Base-by-base conservation (phyloP, 345 rosid genomes). In the Gossypium herbaceum region DNA sequence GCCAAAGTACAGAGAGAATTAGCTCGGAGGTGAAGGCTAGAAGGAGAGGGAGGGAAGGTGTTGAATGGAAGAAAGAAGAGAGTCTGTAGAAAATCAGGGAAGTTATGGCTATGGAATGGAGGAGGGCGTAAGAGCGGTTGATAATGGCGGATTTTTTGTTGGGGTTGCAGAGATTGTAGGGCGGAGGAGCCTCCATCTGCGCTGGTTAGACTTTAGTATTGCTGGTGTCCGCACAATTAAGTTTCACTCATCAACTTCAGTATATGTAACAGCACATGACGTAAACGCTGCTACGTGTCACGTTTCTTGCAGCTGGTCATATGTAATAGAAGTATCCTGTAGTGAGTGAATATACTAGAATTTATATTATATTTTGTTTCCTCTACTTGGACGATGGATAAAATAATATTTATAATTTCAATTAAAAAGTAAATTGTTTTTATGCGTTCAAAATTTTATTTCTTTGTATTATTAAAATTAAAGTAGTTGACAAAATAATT, bases 1-100 rank as follows among this genome's bases (percentile, higher is more conserved):
- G 77, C 89, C 92, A 88, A 2, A 77, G 73, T 58, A 86, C 45
- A 66, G 79, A 39, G 8, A 84, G 73, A 7, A 84, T 45, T 7
- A 76, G 43, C 66, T 77, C 82, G 7, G 81, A 47, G 16, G 73
- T 68, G 22, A 77, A 84, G 72, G 81, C 77, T 41, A 82, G 74
- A 47, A 75, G 60, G 50, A 65, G 66, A 13, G 80, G 59, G 1
- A 73, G 51, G 2, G 27, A 4, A 2, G 68, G 71, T 47, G 0
- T 27, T 2, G 67, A 17, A 27, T 19, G 74, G 2, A 34, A n/a
- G 50, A 75, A 45, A 58, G 48, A 77, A 65, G 84, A 82, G 44
- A 76, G 20, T 55, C 87, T 76, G 64, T 79, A 81, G 71, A 55
- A 73, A 29, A 84, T 16, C 25, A 82, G 20, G 74, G 50, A 61